Evolutionary conservation across 805 yeast species (phyloP).

Genomic region (Myxozyma melibiosi): DNA sequence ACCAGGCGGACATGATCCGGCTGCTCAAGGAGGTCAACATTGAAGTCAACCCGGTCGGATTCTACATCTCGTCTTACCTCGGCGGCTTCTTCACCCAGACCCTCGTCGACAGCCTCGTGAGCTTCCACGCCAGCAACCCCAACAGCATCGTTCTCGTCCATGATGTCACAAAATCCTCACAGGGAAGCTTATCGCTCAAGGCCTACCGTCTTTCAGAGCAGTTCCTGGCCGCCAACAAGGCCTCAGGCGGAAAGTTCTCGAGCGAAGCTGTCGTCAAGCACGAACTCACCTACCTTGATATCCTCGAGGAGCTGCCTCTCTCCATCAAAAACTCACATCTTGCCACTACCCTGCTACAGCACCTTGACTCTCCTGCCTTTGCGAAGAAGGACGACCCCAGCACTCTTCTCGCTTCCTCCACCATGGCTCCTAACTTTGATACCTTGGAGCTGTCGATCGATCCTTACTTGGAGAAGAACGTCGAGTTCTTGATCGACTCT

Average conservation of each 20-base stretch:
- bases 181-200: conserved; percentile 63
- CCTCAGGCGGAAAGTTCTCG: conserved; percentile 59
- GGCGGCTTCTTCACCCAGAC: conserved; percentile 67
- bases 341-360: conserved; percentile 55
- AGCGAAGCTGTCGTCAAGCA: conserved; percentile 62
- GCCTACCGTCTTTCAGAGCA: conserved; percentile 68
- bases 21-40: conserved; percentile 62
- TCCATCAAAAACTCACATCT: conserved; percentile 68
- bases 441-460: conserved; percentile 49
- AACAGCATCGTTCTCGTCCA: conserved; percentile 53
- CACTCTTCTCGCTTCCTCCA: conserved; percentile 20
- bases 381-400: conserved; percentile 22
- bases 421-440: conserved; percentile 40
- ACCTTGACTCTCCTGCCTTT: conserved; percentile 30
- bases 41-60: conserved; percentile 74
- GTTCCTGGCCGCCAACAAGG: conserved; percentile 55
- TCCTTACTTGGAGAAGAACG: conserved; percentile 48
- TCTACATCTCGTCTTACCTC: conserved; percentile 72
- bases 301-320: conserved; percentile 73
- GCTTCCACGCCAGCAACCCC: conserved; percentile 60
- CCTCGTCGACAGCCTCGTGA: conserved; percentile 68
- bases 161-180: conserved; percentile 61
- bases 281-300: conserved; percentile 63
- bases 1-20: conserved; percentile 67
- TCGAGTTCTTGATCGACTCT: conserved; percentile 66